Percentiles rank a stretch among this genome's conserved stretches.
Conservation (phyloP, 169 alveolate species). For the Plasmodium inui region DNA sequence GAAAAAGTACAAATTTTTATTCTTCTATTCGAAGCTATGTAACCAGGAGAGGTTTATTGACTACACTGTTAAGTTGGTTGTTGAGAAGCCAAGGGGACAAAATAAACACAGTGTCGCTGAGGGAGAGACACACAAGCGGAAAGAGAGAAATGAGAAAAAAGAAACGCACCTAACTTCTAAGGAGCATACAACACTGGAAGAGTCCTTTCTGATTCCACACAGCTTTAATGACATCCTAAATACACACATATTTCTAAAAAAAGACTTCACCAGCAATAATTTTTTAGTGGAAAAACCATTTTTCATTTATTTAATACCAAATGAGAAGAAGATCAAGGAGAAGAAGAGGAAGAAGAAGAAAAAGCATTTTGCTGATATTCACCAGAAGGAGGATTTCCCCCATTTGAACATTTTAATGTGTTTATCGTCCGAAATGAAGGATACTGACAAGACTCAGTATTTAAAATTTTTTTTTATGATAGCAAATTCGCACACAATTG, state of each 20-base stretch:
- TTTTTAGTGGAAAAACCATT: slow-evolving; percentile 72
- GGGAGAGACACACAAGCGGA: not conserved
- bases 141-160: not conserved
- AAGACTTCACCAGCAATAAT: slow-evolving; percentile 51
- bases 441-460: slow-evolving; percentile 21
- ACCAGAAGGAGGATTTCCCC: not conserved
- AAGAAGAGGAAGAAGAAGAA: too few relatives aligned
- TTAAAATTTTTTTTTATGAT: slow-evolving; percentile 65
- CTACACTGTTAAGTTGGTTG: slow-evolving; percentile 49
- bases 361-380: slow-evolving; percentile 12
- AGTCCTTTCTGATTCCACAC: slow-evolving; percentile 54
- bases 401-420: slow-evolving; percentile 44
- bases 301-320: slow-evolving; percentile 70
- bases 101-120: not conserved
- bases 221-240: slow-evolving; percentile 66
- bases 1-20: slow-evolving; percentile 53
- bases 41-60: slow-evolving; percentile 58
- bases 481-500: slow-evolving; percentile 49
- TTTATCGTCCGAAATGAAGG: slow-evolving; percentile 71
- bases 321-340: slow-evolving; percentile 19
- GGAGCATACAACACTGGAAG: slow-evolving; percentile 18
- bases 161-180: not conserved
- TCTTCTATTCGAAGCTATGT: slow-evolving; percentile 47
- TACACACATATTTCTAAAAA: slow-evolving; percentile 64
- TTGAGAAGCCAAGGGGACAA: not conserved